Conservation (phyloP, 1,139 yeast genomes). For the Zygosaccharomyces sapae region DNA sequence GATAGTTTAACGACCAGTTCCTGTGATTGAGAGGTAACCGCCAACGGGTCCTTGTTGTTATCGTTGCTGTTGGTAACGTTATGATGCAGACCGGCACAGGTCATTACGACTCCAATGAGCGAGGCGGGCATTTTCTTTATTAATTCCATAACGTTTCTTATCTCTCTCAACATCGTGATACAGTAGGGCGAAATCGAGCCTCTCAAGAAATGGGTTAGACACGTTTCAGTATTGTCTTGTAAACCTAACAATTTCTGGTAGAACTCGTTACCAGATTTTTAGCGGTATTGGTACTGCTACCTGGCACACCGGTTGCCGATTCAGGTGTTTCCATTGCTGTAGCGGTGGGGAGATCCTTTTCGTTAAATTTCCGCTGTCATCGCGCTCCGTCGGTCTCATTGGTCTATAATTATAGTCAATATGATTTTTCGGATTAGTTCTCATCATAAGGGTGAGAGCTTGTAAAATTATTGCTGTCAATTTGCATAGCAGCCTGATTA, state of each 20-base stretch:
- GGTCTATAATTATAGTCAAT: conserved; percentile 28
- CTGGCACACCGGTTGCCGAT: too few species aligned
- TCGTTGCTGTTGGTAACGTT: conserved; percentile 7
- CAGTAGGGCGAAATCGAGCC: conserved; percentile 33
- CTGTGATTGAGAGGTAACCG: conserved; percentile 21
- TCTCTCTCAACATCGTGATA: conserved; percentile 28
- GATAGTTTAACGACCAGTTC: conserved; percentile 31
- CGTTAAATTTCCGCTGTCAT: neutral
- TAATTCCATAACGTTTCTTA: conserved; percentile 28
- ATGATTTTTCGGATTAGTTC: conserved; percentile 32
- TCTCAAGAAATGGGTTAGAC: conserved; percentile 16
- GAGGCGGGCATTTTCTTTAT: conserved; percentile 33
- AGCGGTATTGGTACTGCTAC: neutral
- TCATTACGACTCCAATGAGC: conserved; percentile 30
- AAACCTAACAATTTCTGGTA: conserved; percentile 31
- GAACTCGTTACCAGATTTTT: conserved; percentile 19
- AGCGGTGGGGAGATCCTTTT: neutral
- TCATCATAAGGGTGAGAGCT: conserved; percentile 26
- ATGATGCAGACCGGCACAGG: conserved; percentile 13
- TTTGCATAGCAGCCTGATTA: conserved; percentile 23
- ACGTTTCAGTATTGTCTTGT: conserved; percentile 25
- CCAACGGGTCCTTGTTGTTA: neutral
- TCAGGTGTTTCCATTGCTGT: too few species aligned
- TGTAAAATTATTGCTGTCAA: conserved; percentile 25
- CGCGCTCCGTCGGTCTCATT: conserved; percentile 5